A percentile compares a stretch with the other conserved stretches of the same genome.
phyloP scores from a whole-genome alignment of 352 stramenopile genomes.

The Globisporangium ultimum region DNA sequence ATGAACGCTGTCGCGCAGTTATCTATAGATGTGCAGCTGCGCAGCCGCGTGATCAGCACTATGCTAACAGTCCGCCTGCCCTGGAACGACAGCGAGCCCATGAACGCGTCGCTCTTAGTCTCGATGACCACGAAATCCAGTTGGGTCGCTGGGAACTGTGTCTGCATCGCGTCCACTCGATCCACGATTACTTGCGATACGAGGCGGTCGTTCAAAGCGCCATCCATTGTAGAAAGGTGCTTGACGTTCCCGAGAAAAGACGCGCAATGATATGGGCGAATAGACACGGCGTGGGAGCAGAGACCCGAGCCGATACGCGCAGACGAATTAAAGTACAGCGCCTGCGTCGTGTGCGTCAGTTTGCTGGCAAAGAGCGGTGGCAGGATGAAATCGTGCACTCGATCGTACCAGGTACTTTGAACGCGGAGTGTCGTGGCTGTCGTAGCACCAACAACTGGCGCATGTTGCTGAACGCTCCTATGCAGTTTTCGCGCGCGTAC shows the following conservation, averaged over 20 bases:
- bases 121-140: constrained; percentile 1
- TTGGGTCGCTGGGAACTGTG: neutral
- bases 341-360: neutral
- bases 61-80: neutral
- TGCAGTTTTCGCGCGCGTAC: neutral
- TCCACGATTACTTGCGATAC: neutral
- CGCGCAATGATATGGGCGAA: neutral
- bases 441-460: neutral
- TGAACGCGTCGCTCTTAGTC: neutral
- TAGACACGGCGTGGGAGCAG: neutral
- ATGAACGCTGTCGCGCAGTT: constrained; percentile 1
- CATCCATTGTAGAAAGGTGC: neutral
- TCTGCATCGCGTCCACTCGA: neutral
- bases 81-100: neutral
- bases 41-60: neutral
- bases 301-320: neutral
- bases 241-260: neutral
- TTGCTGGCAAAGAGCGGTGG: neutral
- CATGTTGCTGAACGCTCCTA: neutral
- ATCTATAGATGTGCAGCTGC: neutral
- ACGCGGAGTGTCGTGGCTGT: neutral
- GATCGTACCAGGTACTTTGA: neutral
- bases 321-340: constrained; percentile 1
- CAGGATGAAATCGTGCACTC: constrained; percentile 1
- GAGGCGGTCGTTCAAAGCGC: neutral